phyloP scores from a whole-genome alignment of 208 protist genomes.

The Trypanosoma brucei region DNA sequence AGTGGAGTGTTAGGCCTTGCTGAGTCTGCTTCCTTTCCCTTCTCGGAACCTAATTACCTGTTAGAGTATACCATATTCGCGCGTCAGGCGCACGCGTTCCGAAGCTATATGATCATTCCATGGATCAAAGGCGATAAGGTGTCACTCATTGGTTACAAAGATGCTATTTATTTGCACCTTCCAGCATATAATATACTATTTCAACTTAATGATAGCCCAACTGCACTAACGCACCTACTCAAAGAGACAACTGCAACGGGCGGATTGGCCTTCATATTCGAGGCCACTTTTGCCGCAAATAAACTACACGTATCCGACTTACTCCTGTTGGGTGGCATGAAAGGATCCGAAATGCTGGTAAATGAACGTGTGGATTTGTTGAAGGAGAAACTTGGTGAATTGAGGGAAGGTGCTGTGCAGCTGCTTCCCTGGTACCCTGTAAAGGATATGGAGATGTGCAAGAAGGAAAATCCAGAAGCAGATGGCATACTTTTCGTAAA shows the following conservation, averaged over 20 bases:
- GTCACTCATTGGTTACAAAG: slow-evolving; percentile 62
- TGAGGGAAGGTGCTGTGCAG: slow-evolving; percentile 35
- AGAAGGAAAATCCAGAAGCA: slow-evolving; percentile 41
- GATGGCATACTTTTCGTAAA: slow-evolving; percentile 76
- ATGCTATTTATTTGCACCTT: slow-evolving; percentile 66
- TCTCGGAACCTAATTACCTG: slow-evolving; percentile 76
- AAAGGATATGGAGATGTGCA: slow-evolving; percentile 44
- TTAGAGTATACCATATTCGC: slow-evolving; percentile 81
- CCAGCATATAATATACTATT: slow-evolving; percentile 77
- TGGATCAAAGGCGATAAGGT: slow-evolving; percentile 81
- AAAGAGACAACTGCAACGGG: slow-evolving; percentile 9
- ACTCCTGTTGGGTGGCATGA: slow-evolving; percentile 47
- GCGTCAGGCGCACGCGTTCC: slow-evolving; percentile 49
- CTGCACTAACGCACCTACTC: slow-evolving; percentile 5
- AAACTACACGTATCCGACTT: slow-evolving; percentile 80
- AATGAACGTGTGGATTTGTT: slow-evolving; percentile 58
- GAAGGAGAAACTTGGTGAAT: slow-evolving; percentile 43
- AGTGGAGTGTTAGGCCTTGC: slow-evolving; percentile 23
- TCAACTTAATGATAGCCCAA: slow-evolving; percentile 23
- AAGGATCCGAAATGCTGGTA: slow-evolving; percentile 52
- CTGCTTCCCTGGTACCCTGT: slow-evolving; percentile 71
- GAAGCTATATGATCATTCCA: slow-evolving; percentile 64
- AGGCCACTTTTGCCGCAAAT: slow-evolving; percentile 58
- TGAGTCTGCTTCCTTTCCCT: slow-evolving; percentile 53
- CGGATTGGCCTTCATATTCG: slow-evolving; percentile 54